Evolutionary conservation across 306 rosid genomes (phyloP).

Genomic region (Adenanthera pavonina): DNA sequence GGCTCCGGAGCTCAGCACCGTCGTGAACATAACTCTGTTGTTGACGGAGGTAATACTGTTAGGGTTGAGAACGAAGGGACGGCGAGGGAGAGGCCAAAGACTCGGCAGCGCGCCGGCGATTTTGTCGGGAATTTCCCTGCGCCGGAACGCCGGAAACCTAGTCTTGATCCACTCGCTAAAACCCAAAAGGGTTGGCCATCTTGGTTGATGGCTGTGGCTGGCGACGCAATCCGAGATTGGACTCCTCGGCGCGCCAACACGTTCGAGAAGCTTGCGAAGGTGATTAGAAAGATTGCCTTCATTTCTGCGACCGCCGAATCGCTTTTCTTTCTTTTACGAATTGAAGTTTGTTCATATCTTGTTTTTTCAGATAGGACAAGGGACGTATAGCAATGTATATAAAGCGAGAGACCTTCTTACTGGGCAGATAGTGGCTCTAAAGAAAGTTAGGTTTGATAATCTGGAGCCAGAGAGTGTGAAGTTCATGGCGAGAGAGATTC

Average conservation of each 20-base stretch:
- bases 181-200: conserved; percentile 80
- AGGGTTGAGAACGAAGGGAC: conserved; percentile 33
- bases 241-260: conserved; percentile 90
- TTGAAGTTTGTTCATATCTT: neutral
- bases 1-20: conserved; percentile 20
- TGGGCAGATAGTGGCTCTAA: conserved; percentile 85
- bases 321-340: neutral
- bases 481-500: conserved; percentile 95
- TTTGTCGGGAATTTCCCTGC: conserved; percentile 20
- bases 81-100: conserved; percentile 38
- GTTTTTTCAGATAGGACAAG: conserved; percentile 80
- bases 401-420: conserved; percentile 79
- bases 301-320: conserved; percentile 4
- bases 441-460: conserved; percentile 88
- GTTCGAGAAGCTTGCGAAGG: conserved; percentile 89
- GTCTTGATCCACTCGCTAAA: conserved; percentile 35
- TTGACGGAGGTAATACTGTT: conserved; percentile 29
- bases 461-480: conserved; percentile 89
- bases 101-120: conserved; percentile 42
- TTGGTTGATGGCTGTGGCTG: conserved; percentile 80
- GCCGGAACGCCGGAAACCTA: conserved; percentile 54
- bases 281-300: conserved; percentile 20
- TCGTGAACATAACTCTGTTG: conserved; percentile 13
- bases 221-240: conserved; percentile 86
- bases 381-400: conserved; percentile 94